Evolutionary conservation across 305 asterid species (phyloP), one percentile per base, ranked within the genome.

Genomic region (Solanum hybrid): DNA sequence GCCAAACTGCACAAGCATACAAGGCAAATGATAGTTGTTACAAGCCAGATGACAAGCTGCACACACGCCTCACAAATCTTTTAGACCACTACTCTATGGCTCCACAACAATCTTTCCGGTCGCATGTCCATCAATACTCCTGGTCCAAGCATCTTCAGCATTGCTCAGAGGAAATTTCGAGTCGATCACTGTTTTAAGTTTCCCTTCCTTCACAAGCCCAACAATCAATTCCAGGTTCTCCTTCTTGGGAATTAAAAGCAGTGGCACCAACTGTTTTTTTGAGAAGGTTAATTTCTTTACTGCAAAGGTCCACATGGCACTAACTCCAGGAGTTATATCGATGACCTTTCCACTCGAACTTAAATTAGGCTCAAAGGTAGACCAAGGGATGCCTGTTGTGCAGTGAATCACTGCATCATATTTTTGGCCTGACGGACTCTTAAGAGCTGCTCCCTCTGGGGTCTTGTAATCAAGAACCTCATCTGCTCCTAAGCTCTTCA

Each of bases 401-500:
- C 98, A 95, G 31, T 95, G 97, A 85, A 95, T 31, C 90, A 95
- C 97, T 3, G 91, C 94, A 35, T 95, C 97, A 38, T 95, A 95
- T 46, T 94, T 95, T 90, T 91, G 91, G 17, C 95, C 96, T 1
- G 98, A 95, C 5, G 96, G 97, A 91, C 97, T 95, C 93, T 87
- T 91, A 24, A 95, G 95, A 20, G 96, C 93, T 2, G 94, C 93
- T 10, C 97, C 97, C 73, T 94, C 96, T 2, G 97, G 95, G 34
- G 96, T 94, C 88, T 92, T 94, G 82, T 95, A 95, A 92, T 95
- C 98, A 46, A 95, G 94, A 32, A 95, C 95, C 88, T 96, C 98
- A 20, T 95, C 98, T 6, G 96, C 98, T 46, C 98, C 98, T 72
- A 96, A 93, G 90, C 94, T 93, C 90, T 90, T 94, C 51, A 96